These are phyloP conservation scores for Wickerhamiella dianesei DNA, from an alignment of 805 yeast genomes.

Conservation along the genomic window DNA sequence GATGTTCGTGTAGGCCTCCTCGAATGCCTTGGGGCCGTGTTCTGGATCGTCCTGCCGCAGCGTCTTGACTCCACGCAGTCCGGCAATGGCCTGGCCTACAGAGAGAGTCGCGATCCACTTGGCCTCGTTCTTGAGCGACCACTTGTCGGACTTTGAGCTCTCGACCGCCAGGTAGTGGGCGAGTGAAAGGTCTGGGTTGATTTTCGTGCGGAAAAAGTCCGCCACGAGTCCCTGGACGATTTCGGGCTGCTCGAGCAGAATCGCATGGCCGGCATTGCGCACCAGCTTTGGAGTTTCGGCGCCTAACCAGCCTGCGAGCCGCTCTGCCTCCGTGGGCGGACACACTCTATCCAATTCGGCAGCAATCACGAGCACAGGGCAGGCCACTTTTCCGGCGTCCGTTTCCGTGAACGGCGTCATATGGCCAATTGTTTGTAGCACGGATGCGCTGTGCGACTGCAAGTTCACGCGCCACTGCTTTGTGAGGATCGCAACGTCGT, in stretches of 20 bases:
- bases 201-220: slow-evolving; percentile 38
- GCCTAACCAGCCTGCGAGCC: slow-evolving; percentile 23
- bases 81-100: slow-evolving; percentile 27
- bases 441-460: slow-evolving; percentile 41
- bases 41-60: slow-evolving; percentile 46
- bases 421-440: slow-evolving; percentile 42
- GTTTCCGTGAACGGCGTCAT: slow-evolving; percentile 31
- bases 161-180: slow-evolving; percentile 33
- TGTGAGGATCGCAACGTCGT: slow-evolving; percentile 31
- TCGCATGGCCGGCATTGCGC: slow-evolving; percentile 47
- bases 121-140: slow-evolving; percentile 65
- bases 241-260: slow-evolving; percentile 51
- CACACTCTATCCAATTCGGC: slow-evolving; percentile 48
- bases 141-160: slow-evolving; percentile 43
- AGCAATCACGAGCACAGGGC: slow-evolving; percentile 42
- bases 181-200: slow-evolving; percentile 44
- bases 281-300: slow-evolving; percentile 20
- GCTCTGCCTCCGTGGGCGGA: slow-evolving; percentile 30
- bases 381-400: slow-evolving; percentile 32
- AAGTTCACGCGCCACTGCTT: slow-evolving; percentile 61
- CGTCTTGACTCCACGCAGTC: slow-evolving; percentile 58
- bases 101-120: slow-evolving; percentile 52
- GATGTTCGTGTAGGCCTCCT: slow-evolving; percentile 37
- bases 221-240: slow-evolving; percentile 46
- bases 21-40: slow-evolving; percentile 48